These are phyloP conservation scores for Pichia phayaonensis DNA, from an alignment of 805 yeast species.

Conservation along the genomic window DNA sequence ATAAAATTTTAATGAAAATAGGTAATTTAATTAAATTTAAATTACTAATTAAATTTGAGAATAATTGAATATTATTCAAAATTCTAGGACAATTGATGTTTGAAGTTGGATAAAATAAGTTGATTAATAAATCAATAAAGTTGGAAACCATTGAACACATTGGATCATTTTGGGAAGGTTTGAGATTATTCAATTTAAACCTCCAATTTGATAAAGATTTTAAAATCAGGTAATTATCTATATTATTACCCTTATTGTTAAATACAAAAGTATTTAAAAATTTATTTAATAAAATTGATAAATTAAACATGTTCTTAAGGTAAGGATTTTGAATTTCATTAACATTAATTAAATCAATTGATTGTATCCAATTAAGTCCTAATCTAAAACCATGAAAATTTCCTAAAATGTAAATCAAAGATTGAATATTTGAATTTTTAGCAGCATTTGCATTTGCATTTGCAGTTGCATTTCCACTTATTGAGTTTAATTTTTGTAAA, in stretches of 20 bases:
- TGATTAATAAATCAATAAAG: conserved; percentile 16
- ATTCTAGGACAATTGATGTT: neutral
- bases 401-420: conserved; percentile 21
- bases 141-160: neutral
- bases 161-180: neutral
- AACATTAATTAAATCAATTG: conserved; percentile 11
- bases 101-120: conserved; percentile 17
- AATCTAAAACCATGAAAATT: conserved; percentile 20
- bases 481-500: conserved; percentile 10
- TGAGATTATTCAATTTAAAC: conserved; percentile 13
- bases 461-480: neutral
- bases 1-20: conserved; percentile 15
- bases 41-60: conserved; percentile 2
- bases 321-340: conserved; percentile 5
- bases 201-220: conserved; percentile 22
- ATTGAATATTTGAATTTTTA: neutral
- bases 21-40: conserved; percentile 15
- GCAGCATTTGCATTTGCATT: too few species aligned
- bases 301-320: conserved; percentile 16
- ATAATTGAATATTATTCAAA: neutral
- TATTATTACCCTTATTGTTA: conserved; percentile 3
- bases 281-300: conserved; percentile 15
- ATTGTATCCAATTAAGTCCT: conserved; percentile 23
- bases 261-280: conserved; percentile 18
- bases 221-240: conserved; percentile 5